A percentile compares a stretch with the other conserved stretches of the same genome.
Conservation (phyloP, 78 protist genomes). For the Diacronema lutheri region DNA sequence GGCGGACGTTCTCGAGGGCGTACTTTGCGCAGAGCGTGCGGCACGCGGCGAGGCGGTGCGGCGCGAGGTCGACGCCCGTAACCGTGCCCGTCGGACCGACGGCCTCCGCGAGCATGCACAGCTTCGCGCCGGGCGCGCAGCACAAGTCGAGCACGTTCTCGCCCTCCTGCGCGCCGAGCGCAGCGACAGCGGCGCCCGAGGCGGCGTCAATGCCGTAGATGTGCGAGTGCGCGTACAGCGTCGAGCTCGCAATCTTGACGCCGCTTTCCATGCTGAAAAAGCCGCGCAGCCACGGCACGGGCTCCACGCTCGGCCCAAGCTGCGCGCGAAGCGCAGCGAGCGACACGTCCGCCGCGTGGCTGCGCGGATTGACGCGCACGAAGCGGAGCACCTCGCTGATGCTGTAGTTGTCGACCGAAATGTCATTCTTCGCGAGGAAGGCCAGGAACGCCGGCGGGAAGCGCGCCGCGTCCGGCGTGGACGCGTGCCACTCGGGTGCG, state of each 20-base stretch:
- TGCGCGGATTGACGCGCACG: not conserved
- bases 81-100: conserved; percentile 29
- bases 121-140: conserved; percentile 77
- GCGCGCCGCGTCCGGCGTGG: no score
- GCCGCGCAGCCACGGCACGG: not conserved
- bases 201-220: conserved; percentile 67
- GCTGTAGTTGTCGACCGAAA: not conserved
- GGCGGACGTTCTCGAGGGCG: conserved; percentile 9
- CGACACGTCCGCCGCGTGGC: not conserved
- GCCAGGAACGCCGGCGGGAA: not conserved
- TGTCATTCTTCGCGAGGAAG: not conserved
- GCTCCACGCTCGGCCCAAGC: not conserved
- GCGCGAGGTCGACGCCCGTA: conserved; percentile 45
- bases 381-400: not conserved
- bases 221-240: not conserved
- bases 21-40: conserved; percentile 12
- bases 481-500: no score
- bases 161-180: conserved; percentile 46
- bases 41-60: conserved; percentile 21
- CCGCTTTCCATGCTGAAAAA: not conserved
- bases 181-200: conserved; percentile 64
- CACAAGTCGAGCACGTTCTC: conserved; percentile 67
- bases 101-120: conserved; percentile 42
- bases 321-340: not conserved
- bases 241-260: not conserved